Evolutionary conservation across 768 basidiomycete genomes (phyloP), one percentile per base, ranked within the genome.

Genomic region (Rhodotorula paludigena): DNA sequence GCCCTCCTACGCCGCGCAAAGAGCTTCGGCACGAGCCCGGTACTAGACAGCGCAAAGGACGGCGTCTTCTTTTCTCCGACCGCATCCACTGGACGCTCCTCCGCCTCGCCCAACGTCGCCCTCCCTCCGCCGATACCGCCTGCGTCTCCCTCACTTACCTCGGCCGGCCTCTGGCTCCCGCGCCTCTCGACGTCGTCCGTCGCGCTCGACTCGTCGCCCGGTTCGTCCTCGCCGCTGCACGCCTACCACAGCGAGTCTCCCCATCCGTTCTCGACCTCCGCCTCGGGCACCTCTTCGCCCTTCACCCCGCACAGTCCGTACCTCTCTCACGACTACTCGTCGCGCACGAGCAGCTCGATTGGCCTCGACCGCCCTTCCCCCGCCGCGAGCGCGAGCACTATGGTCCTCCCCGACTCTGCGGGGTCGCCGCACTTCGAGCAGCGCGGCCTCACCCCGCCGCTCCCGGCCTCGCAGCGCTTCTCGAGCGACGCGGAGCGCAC

Each of bases 1-100:
- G 52, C 59, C 12, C 56, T 69, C 49, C 48, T 70, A 12, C 49
- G 69, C 2, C 60, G 69, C 8, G 69, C 69, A 23, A 70, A 56
- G 47, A 63, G 60, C 44, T 70, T 70, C 32, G 69, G 69, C 0
- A 63, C 60, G 32, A 62, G 52, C 35, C 64, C 60, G 0, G 28
- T 66, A 10, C 56, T 70, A 11, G 58, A 58, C 23, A 16, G 30
- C 1, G 15, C 56, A 0, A 48, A 44, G 23, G 48, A 30, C 11
- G 28, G 30, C 15, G 38, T 20, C 1, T 68, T 63, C 45, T 18
- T 51, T 36, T 35, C 57, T 5, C 30, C 45, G 9, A 23, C 38
- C 21, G 12, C 63, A 9, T 2, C 44, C 35, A 21, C 30, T 10
- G 20, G 36, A 25, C 11, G 5, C 44, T 16, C 49, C 56, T 28